Evolutionary conservation across 2,329 filamentous ascomycete genomes (phyloP).

Genomic region (Neonectria magnoliae): DNA sequence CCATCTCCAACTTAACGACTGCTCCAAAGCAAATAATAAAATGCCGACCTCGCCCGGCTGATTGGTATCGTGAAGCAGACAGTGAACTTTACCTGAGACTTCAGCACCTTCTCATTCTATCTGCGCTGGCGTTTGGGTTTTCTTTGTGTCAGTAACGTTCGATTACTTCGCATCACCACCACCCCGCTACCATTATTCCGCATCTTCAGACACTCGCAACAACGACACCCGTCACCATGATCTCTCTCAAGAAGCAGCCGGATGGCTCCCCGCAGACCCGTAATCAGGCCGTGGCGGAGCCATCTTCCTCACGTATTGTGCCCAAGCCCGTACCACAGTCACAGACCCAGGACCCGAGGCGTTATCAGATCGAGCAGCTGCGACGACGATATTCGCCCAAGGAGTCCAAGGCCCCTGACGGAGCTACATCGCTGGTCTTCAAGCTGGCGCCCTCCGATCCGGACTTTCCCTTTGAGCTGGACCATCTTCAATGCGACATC

Average conservation of each 20-base stretch:
- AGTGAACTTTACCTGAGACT: not conserved
- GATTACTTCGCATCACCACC: constrained; percentile 10
- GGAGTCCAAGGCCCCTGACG: constrained; percentile 55
- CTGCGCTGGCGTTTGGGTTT: constrained; percentile 19
- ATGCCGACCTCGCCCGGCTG: not conserved
- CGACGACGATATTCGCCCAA: constrained; percentile 70
- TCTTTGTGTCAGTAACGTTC: constrained; percentile 6
- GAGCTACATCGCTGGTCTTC: constrained; percentile 69
- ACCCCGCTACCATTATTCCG: constrained; percentile 10
- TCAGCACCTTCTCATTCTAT: not conserved
- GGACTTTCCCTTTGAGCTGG: constrained; percentile 83
- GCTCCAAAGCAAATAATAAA: constrained; percentile 5
- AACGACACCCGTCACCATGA: constrained; percentile 46
- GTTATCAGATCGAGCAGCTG: constrained; percentile 80
- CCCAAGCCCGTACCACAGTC: constrained; percentile 72
- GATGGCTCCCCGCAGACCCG: constrained; percentile 46
- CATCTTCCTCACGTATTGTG: constrained; percentile 62
- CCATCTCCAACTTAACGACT: not conserved
- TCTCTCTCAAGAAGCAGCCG: constrained; percentile 47
- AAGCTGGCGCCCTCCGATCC: constrained; percentile 79
- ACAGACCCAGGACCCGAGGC: constrained; percentile 73
- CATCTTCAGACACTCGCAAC: constrained; percentile 17
- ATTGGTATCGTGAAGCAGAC: not conserved
- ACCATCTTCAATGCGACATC: constrained; percentile 73
- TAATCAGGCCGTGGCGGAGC: constrained; percentile 58